phyloP scores from a whole-genome alignment of 1,284 basidiomycete genomes.

The Rhizopogon parksii region DNA sequence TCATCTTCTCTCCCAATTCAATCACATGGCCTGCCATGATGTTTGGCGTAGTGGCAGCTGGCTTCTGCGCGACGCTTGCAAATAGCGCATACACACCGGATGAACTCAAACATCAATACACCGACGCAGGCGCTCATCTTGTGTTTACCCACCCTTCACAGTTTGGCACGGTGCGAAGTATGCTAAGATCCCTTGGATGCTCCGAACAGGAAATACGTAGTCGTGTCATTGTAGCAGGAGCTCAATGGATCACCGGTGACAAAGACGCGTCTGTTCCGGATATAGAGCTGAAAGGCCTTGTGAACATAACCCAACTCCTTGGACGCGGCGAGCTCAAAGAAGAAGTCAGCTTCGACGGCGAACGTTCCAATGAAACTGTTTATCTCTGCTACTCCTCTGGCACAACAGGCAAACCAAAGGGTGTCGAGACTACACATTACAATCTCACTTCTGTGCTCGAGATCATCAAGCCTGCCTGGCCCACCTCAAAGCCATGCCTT shows the following conservation, averaged over 20 bases:
- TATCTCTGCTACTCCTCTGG: slow-evolving; percentile 66
- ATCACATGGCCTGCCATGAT: slow-evolving; percentile 58
- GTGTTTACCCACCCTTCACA: slow-evolving; percentile 50
- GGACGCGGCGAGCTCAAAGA: slow-evolving; percentile 35
- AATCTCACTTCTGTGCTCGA: slow-evolving; percentile 51
- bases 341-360: slow-evolving; percentile 47
- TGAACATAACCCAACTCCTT: slow-evolving; percentile 34
- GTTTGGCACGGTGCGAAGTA: slow-evolving; percentile 36
- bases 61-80: slow-evolving; percentile 41
- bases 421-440: slow-evolving; percentile 61
- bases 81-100: slow-evolving; percentile 39
- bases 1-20: slow-evolving; percentile 58
- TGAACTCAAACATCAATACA: slow-evolving; percentile 45
- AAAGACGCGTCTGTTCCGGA: slow-evolving; percentile 21
- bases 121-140: slow-evolving; percentile 46
- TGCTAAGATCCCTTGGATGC: slow-evolving; percentile 38
- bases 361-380: slow-evolving; percentile 43
- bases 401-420: slow-evolving; percentile 57
- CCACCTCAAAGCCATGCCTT: slow-evolving; percentile 25
- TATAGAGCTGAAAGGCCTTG: slow-evolving; percentile 15
- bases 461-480: slow-evolving; percentile 38
- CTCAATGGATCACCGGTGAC: slow-evolving; percentile 33
- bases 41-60: slow-evolving; percentile 49
- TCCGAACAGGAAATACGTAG: slow-evolving; percentile 35
- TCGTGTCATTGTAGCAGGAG: slow-evolving; percentile 40